Base-by-base conservation (phyloP, 257 asterid genomes). In the Penstemon barbatus region DNA sequence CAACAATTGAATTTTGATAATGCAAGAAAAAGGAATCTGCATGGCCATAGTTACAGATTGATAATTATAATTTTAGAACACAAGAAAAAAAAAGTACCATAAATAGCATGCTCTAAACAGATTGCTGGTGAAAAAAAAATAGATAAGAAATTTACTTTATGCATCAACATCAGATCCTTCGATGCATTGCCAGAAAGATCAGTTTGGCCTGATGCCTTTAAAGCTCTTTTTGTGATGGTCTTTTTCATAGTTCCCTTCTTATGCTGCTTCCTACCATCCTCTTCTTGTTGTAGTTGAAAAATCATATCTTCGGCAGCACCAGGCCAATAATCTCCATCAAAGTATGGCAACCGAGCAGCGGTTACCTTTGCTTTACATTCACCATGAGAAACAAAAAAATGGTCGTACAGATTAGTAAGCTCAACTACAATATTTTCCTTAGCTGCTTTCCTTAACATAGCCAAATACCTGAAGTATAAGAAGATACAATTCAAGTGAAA, bases 311-410 rank as follows among this genome's bases (percentile, higher is more conserved):
- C 99, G 0, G 99, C 99, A 70, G 99, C 96, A 69, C 99, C 99
- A 65, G 99, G 99, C 99, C 99, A 94, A 77, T 94, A 91, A 76
- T 94, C 99, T 70, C 99, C 99, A 77, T 94, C 99, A 69, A 94
- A 94, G 72, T 94, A 91, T 39, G 99, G 99, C 77, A 94, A 81
- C 66, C 97, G 93, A 57, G 96, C 80, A 55, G 97, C 99, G 68
- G 99, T 91, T 56, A 91, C 96, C 85, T 89, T 94, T 55, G 99
- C 96, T 77, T 81, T 94, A 78, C 93, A 82, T 76, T 91, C 99
- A 46, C 97, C 99, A 6, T 81, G 71, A 57, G 91, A 75, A 58
- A 80, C 79, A 78, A 94, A 91, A 82, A 94, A 89, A 79, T 91
- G 96, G 46, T 91, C 97, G 42, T 87, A 89, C 75, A 94, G 78